Evolutionary conservation across 225 moss, liverwort and hornwort genomes (phyloP).

Genomic region (Marchantia polymorpha): DNA sequence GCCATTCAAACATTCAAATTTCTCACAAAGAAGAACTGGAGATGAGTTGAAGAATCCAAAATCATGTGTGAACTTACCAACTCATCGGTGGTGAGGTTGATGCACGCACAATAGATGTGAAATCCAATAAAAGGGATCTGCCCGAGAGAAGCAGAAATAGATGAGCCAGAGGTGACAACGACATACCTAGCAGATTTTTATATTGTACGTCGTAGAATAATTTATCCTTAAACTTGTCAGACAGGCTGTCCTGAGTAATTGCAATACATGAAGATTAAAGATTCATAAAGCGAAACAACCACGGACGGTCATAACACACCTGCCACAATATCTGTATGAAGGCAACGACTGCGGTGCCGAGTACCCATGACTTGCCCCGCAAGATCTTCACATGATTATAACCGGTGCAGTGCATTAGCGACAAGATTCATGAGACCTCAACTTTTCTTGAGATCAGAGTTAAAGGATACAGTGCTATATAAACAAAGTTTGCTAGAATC

Average conservation of each 20-base stretch:
- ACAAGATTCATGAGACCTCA: too few relatives aligned
- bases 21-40: too few relatives aligned
- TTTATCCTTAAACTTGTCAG: too few relatives aligned
- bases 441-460: too few relatives aligned
- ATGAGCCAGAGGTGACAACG: not conserved
- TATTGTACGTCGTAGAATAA: not conserved
- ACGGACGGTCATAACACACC: not conserved
- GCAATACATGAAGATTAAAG: too few relatives aligned
- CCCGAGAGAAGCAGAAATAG: not conserved
- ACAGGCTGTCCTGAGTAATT: too few relatives aligned
- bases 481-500: too few relatives aligned
- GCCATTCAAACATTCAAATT: too few relatives aligned
- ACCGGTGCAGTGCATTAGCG: too few relatives aligned
- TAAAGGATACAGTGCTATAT: too few relatives aligned
- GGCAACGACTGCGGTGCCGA: not conserved
- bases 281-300: not conserved
- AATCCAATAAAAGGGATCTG: conserved; percentile 6
- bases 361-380: not conserved
- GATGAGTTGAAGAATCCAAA: too few relatives aligned
- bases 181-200: not conserved
- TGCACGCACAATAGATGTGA: not conserved
- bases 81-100: conserved; percentile 14
- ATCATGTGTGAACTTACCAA: not conserved
- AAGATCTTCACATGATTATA: not conserved
- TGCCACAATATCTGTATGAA: conserved; percentile 1